Percentiles rank a stretch among this genome's conserved stretches.
These are phyloP conservation scores for Yamadazyma dushanensis DNA, from an alignment of 1,139 yeast genomes.

Conservation along the genomic window DNA sequence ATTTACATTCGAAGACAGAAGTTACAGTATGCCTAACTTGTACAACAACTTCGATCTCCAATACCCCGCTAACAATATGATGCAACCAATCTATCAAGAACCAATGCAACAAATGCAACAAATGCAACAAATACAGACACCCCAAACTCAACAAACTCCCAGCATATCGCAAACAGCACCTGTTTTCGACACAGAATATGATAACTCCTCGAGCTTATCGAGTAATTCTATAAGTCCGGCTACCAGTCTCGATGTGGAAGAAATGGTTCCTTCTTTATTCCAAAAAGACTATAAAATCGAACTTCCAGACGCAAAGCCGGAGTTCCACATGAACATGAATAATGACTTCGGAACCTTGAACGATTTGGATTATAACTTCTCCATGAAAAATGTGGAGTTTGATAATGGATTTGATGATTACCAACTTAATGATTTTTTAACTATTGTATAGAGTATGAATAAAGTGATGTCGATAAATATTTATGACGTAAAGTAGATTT, in stretches of 20 bases:
- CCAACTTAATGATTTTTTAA: slow-evolving; percentile 11
- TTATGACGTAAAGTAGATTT: no score
- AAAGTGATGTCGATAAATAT: no score
- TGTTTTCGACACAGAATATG: slow-evolving; percentile 1
- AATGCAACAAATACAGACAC: neutral
- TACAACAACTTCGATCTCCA: neutral
- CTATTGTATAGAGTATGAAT: slow-evolving; percentile 10
- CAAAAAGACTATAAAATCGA: slow-evolving; percentile 11
- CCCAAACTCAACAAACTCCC: no score
- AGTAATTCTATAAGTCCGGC: slow-evolving; percentile 5
- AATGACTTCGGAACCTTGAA: neutral
- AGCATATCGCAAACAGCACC: neutral
- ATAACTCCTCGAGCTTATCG: neutral
- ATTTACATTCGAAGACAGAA: slow-evolving; percentile 5
- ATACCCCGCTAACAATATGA: neutral
- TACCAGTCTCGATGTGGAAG: slow-evolving; percentile 11
- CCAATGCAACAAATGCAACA: slow-evolving; percentile 2
- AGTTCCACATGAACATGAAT: neutral
- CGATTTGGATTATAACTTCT: slow-evolving; percentile 3
- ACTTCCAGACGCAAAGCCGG: slow-evolving; percentile 4
- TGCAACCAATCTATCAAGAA: neutral
- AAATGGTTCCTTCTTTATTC: slow-evolving; percentile 11
- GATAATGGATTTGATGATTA: slow-evolving; percentile 1
- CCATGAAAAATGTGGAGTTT: neutral
- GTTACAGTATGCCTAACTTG: slow-evolving; percentile 10